These are phyloP conservation scores for Pleoardoris graminearum DNA, from an alignment of 2,329 filamentous ascomycete species.

Conservation along the genomic window DNA sequence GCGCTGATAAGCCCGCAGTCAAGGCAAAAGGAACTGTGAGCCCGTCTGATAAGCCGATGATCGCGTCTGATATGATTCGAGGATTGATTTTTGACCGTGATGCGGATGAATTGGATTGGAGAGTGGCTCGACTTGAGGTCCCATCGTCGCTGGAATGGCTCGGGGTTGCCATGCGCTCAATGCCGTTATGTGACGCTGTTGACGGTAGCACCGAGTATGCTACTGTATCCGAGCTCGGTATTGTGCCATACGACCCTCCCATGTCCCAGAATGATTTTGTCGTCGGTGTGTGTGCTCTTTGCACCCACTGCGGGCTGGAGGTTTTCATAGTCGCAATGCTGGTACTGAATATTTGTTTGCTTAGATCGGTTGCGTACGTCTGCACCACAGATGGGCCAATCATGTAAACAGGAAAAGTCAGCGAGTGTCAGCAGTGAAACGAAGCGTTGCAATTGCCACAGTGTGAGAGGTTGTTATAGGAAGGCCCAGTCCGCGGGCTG, in stretches of 20 bases:
- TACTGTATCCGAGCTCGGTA: neutral
- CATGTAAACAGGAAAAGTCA: neutral
- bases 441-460: neutral
- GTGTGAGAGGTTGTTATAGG: constrained; percentile 3
- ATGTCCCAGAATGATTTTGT: neutral
- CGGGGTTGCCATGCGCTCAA: neutral
- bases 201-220: neutral
- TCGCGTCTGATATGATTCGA: constrained; percentile 55
- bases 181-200: neutral
- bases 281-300: neutral
- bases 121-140: neutral
- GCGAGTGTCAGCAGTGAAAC: neutral
- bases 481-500: neutral
- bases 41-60: constrained; percentile 77
- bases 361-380: neutral
- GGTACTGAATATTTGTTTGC: neutral
- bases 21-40: constrained; percentile 80
- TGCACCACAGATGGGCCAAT: neutral
- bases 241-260: neutral
- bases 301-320: neutral
- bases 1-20: constrained; percentile 65
- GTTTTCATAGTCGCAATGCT: neutral
- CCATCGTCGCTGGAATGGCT: neutral
- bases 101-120: neutral
- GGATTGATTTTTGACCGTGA: neutral